These are phyloP conservation scores for Trichomonascaceae sp. DNA, from an alignment of 1,139 yeast genomes.

Conservation along the genomic window DNA sequence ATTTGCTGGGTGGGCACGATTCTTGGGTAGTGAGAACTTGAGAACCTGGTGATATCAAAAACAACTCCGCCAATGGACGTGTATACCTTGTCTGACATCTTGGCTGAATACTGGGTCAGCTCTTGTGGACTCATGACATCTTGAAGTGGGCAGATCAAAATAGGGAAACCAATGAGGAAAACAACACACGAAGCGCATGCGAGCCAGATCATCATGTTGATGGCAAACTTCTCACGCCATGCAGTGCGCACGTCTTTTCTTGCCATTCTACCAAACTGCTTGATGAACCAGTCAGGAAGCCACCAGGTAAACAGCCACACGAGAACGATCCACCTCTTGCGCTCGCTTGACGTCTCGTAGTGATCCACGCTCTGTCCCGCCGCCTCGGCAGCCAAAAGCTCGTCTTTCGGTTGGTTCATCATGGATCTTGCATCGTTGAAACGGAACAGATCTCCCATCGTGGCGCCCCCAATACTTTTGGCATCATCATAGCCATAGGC, in stretches of 20 bases:
- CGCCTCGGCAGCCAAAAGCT: conserved; percentile 14
- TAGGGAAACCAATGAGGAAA: conserved; percentile 29
- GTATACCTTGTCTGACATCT: conserved; percentile 22
- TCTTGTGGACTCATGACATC: conserved; percentile 25
- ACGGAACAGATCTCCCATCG: conserved; percentile 26
- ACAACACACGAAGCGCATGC: conserved; percentile 25
- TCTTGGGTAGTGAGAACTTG: conserved; percentile 28
- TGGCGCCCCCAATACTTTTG: conserved; percentile 23
- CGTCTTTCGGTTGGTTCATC: conserved; percentile 9
- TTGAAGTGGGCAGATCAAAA: conserved; percentile 29
- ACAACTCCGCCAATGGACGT: conserved; percentile 29
- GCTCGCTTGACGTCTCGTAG: conserved; percentile 15
- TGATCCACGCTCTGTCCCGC: conserved; percentile 24
- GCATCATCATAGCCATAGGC: conserved; percentile 24
- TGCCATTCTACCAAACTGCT: conserved; percentile 20
- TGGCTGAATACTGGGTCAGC: conserved; percentile 20
- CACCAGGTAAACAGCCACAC: conserved; percentile 30
- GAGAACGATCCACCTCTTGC: conserved; percentile 26
- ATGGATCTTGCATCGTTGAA: conserved; percentile 19
- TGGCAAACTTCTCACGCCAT: conserved; percentile 32
- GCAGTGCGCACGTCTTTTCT: conserved; percentile 29
- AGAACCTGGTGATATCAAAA: conserved; percentile 27
- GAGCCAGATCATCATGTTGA: conserved; percentile 30
- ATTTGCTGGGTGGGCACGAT: conserved; percentile 25
- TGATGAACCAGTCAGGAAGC: conserved; percentile 27